These are phyloP conservation scores for Rutstroemia sydowiana DNA, from an alignment of 2,329 filamentous ascomycete species.

Conservation along the genomic window DNA sequence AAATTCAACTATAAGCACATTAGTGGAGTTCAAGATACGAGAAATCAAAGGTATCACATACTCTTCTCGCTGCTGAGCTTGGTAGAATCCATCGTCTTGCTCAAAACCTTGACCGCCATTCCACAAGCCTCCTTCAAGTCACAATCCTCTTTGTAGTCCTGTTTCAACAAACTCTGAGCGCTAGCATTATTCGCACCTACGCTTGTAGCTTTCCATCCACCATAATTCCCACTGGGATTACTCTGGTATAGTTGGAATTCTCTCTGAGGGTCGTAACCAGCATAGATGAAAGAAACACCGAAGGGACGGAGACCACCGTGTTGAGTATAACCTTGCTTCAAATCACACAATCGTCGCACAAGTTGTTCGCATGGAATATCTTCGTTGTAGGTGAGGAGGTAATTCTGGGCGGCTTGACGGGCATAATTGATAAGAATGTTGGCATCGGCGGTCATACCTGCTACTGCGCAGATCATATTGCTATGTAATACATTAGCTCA, in stretches of 20 bases:
- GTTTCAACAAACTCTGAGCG: constrained; percentile 93
- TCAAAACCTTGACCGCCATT: constrained; percentile 96
- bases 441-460: constrained; percentile 97
- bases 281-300: constrained; percentile 98
- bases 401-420: constrained; percentile 90
- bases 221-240: constrained; percentile 98
- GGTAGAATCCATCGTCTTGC: constrained; percentile 99
- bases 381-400: constrained; percentile 99
- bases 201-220: constrained; percentile 97
- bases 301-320: constrained; percentile 97
- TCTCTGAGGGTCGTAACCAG: constrained; percentile 89
- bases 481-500: constrained; percentile 38
- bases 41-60: constrained; percentile 40
- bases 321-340: constrained; percentile 99
- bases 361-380: constrained; percentile 99
- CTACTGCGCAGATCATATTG: constrained; percentile 99
- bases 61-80: constrained; percentile 99
- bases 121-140: constrained; percentile 92
- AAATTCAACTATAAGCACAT: constrained; percentile 68
- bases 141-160: constrained; percentile 99
- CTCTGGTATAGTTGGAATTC: constrained; percentile 99
- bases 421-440: constrained; percentile 99
- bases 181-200: constrained; percentile 97
- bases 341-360: constrained; percentile 88
- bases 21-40: constrained; percentile 11